phyloP scores from a whole-genome alignment of 352 stramenopile species.

The Globisporangium alternatum region DNA sequence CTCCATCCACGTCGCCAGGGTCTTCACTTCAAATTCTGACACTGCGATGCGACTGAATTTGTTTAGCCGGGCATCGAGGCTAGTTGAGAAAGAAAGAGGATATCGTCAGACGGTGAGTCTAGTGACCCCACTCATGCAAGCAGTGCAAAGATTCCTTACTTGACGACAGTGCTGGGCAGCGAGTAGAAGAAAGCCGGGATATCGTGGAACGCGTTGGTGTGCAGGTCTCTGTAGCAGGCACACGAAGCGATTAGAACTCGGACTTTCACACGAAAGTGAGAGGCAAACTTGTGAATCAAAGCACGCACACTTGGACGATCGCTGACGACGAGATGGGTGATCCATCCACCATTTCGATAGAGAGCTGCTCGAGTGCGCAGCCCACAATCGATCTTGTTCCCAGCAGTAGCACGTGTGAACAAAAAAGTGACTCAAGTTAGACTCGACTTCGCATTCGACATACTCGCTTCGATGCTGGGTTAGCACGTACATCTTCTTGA shows the following conservation, averaged over 20 bases:
- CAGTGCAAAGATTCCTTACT: slow-evolving; percentile 14
- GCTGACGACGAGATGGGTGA: slow-evolving; percentile 18
- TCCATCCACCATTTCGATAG: slow-evolving; percentile 37
- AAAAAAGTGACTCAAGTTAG: neutral
- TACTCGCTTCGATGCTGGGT: neutral
- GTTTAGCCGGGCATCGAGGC: slow-evolving; percentile 44
- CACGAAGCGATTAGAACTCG: neutral
- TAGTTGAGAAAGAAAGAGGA: slow-evolving; percentile 13
- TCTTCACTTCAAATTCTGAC: slow-evolving; percentile 21
- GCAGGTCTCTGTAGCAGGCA: slow-evolving; percentile 33
- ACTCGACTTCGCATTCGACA: neutral
- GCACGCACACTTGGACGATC: slow-evolving; percentile 29
- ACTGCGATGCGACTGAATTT: slow-evolving; percentile 33
- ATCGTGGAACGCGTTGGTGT: slow-evolving; percentile 32
- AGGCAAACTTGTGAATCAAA: slow-evolving; percentile 7
- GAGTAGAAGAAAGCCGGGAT: slow-evolving; percentile 29
- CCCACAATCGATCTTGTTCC: slow-evolving; percentile 32
- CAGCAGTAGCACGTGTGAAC: too few relatives aligned
- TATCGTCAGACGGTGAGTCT: too few relatives aligned
- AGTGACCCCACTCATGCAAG: neutral
- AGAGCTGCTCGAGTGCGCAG: slow-evolving; percentile 39
- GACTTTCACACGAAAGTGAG: neutral
- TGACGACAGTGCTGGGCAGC: slow-evolving; percentile 14
- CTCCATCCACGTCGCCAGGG: slow-evolving; percentile 32
- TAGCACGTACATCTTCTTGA: slow-evolving; percentile 41